Conservation (phyloP, 1,284 basidiomycete genomes). For the Thelephora terrestris region DNA sequence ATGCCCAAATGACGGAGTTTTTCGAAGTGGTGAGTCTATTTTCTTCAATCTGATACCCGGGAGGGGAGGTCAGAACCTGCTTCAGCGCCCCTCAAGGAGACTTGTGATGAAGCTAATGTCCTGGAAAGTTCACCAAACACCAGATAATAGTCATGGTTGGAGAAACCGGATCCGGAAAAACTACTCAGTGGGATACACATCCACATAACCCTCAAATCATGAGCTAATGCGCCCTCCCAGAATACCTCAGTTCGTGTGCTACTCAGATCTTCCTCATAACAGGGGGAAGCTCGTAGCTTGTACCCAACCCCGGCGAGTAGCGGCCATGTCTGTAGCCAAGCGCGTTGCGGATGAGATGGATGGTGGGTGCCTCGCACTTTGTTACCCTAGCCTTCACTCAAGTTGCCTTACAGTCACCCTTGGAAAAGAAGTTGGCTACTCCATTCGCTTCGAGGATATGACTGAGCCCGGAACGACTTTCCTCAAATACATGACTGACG, state of each 20-base stretch:
- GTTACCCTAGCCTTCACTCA: not conserved
- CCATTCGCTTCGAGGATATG: constrained; percentile 60
- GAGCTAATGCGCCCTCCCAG: constrained; percentile 11
- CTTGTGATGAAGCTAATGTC: constrained; percentile 23
- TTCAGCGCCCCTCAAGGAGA: constrained; percentile 15
- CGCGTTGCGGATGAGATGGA: constrained; percentile 99
- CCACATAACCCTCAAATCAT: not conserved
- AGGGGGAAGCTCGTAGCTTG: constrained; percentile 91
- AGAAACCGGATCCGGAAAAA: constrained; percentile 97
- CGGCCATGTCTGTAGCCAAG: constrained; percentile 97
- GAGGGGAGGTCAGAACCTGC: constrained; percentile 28
- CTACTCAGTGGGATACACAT: constrained; percentile 70
- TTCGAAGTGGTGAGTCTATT: constrained; percentile 64
- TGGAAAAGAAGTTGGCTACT: constrained; percentile 1
- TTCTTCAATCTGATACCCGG: constrained; percentile 11
- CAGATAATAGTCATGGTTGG: constrained; percentile 96
- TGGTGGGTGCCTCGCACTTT: constrained; percentile 39
- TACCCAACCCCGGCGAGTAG: constrained; percentile 94
- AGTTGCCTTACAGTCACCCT: constrained; percentile 41
- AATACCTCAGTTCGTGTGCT: constrained; percentile 95
- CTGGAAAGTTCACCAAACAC: constrained; percentile 65
- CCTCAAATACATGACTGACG: constrained; percentile 64
- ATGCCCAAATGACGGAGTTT: constrained; percentile 88
- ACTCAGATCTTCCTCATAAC: constrained; percentile 84
- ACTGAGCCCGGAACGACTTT: constrained; percentile 51